phyloP scores from a whole-genome alignment of 2,329 filamentous ascomycete genomes.

The Monosporascus sp. region DNA sequence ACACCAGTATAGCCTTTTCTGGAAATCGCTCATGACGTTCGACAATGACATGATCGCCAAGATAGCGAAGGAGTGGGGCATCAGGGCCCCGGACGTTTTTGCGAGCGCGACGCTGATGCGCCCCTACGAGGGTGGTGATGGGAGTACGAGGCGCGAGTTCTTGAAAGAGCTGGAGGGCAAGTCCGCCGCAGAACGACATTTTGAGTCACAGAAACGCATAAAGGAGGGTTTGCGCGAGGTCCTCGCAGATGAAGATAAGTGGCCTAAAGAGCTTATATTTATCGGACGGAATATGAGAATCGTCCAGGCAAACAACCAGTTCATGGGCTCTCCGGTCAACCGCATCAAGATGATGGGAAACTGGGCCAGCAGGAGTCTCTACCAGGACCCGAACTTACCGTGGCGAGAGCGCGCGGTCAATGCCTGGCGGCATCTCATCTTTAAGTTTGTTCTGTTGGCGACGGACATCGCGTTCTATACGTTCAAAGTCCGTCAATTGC shows the following conservation, averaged over 20 bases:
- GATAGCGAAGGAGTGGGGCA: slow-evolving; percentile 78
- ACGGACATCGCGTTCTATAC: slow-evolving; percentile 82
- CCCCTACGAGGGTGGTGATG: slow-evolving; percentile 83
- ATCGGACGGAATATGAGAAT: slow-evolving; percentile 89
- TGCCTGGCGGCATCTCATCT: slow-evolving; percentile 74
- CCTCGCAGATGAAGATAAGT: slow-evolving; percentile 78
- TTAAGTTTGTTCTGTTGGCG: slow-evolving; percentile 67
- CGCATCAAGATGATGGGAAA: slow-evolving; percentile 88
- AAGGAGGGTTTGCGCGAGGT: slow-evolving; percentile 64
- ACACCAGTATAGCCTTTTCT: slow-evolving; percentile 82
- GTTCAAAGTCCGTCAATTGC: slow-evolving; percentile 68
- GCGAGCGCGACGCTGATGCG: slow-evolving; percentile 84
- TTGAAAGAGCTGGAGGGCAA: slow-evolving; percentile 56
- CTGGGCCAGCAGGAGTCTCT: slow-evolving; percentile 83
- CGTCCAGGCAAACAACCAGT: slow-evolving; percentile 90
- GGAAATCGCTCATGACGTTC: slow-evolving; percentile 90
- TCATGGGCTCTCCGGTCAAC: slow-evolving; percentile 83
- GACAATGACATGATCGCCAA: slow-evolving; percentile 75
- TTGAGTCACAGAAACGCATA: slow-evolving; percentile 83
- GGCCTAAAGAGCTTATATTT: slow-evolving; percentile 87
- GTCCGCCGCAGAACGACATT: slow-evolving; percentile 67
- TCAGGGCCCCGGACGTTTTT: slow-evolving; percentile 84
- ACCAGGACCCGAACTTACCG: slow-evolving; percentile 63
- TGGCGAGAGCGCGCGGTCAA: slow-evolving; percentile 60
- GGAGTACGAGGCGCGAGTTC: slow-evolving; percentile 58